Percentiles rank a stretch among this genome's conserved stretches.
Conservation (phyloP, 768 basidiomycete species). For the Lactifluus piperatus region DNA sequence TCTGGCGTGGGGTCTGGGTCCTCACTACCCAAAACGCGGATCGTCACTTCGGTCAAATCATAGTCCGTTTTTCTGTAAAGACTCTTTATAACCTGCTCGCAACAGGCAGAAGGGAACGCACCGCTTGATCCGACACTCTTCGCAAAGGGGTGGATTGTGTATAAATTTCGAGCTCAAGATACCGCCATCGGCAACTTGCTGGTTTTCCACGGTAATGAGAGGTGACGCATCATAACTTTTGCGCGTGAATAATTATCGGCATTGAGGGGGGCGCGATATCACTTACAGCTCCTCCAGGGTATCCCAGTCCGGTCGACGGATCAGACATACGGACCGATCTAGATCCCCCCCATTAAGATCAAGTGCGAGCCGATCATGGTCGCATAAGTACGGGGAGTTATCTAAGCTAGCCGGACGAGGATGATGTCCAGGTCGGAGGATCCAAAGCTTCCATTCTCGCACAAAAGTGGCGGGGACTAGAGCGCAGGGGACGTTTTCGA, state of each 20-base stretch:
- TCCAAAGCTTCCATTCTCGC: slow-evolving; percentile 64
- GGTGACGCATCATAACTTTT: slow-evolving; percentile 18
- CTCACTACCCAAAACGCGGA: slow-evolving; percentile 37
- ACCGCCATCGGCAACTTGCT: slow-evolving; percentile 2
- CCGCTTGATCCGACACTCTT: slow-evolving; percentile 19
- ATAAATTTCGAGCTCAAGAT: slow-evolving; percentile 19
- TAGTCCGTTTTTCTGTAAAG: slow-evolving; percentile 44
- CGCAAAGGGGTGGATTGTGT: slow-evolving; percentile 24
- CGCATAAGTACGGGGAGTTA: slow-evolving; percentile 56
- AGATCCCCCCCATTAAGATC: slow-evolving; percentile 63
- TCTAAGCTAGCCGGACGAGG: slow-evolving; percentile 54
- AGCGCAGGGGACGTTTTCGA: slow-evolving; percentile 45
- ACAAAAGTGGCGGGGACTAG: slow-evolving; percentile 55
- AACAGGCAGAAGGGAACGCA: slow-evolving; percentile 6
- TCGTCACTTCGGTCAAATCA: slow-evolving; percentile 50
- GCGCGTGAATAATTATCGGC: neutral
- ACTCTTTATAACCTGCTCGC: neutral
- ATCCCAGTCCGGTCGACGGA: slow-evolving; percentile 60
- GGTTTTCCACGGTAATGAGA: slow-evolving; percentile 13
- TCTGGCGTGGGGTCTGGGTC: slow-evolving; percentile 26
- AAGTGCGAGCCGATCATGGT: slow-evolving; percentile 52
- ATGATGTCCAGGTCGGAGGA: slow-evolving; percentile 43
- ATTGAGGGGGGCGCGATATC: neutral
- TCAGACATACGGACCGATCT: slow-evolving; percentile 45
- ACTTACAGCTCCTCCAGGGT: slow-evolving; percentile 49